Evolutionary conservation across 805 yeast species (phyloP).

Genomic region (Candida nemodendra): DNA sequence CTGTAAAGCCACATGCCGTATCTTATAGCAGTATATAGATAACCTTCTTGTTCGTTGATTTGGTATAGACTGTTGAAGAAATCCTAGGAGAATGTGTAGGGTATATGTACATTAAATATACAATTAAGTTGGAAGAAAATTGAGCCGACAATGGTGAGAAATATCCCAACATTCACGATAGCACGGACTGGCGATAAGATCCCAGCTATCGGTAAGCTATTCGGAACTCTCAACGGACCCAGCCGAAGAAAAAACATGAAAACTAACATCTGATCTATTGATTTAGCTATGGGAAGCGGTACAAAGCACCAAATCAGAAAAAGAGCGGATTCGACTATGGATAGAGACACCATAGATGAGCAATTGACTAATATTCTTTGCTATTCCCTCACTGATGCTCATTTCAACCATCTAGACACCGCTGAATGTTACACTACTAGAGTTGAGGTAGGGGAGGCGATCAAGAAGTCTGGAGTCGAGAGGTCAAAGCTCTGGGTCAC

Average conservation of each 20-base stretch:
- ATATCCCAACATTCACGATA: conserved; percentile 27
- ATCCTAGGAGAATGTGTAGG: too few relatives aligned
- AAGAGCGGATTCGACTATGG: conserved; percentile 23
- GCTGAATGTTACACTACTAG: conserved; percentile 69
- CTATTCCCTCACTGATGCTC: conserved; percentile 45
- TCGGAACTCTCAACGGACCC: too few relatives aligned
- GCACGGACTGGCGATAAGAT: conserved; percentile 31
- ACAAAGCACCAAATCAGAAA: conserved; percentile 50
- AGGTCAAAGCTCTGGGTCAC: conserved; percentile 59
- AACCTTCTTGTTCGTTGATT: too few relatives aligned
- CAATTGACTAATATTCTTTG: conserved; percentile 45
- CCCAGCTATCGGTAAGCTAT: conserved; percentile 41
- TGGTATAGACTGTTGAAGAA: too few relatives aligned
- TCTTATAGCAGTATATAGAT: too few relatives aligned
- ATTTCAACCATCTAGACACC: conserved; percentile 62
- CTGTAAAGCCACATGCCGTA: too few relatives aligned
- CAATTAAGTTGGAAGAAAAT: too few relatives aligned
- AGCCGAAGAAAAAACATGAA: neutral
- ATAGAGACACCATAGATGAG: conserved; percentile 30
- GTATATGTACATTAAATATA: too few relatives aligned
- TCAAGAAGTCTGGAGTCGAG: conserved; percentile 39
- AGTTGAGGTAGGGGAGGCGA: conserved; percentile 55
- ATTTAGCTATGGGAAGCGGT: conserved; percentile 49
- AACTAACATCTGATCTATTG: neutral
- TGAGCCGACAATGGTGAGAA: conserved; percentile 1